phyloP scores from a whole-genome alignment of 345 rosid species.

The Tarenaya hassleriana region DNA sequence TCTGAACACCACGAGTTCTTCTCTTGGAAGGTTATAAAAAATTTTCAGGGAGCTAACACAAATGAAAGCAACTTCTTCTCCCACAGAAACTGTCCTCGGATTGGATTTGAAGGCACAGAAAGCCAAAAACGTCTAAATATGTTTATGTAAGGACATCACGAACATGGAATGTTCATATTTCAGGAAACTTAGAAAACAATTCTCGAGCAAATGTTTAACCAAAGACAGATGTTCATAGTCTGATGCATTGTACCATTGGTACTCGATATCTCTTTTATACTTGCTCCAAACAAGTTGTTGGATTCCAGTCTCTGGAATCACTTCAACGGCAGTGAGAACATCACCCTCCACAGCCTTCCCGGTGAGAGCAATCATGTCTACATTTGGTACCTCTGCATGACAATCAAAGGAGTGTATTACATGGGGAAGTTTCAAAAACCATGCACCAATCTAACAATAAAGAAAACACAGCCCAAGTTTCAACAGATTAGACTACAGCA shows the following conservation, averaged over 20 bases:
- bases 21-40: too few species aligned
- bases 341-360: constrained; percentile 93
- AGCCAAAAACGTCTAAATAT: neutral
- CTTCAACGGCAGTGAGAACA: constrained; percentile 84
- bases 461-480: neutral
- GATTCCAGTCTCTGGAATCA: constrained; percentile 68
- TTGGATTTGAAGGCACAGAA: constrained; percentile 7
- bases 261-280: constrained; percentile 69
- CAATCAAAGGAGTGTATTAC: constrained; percentile 10
- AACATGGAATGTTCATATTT: neutral
- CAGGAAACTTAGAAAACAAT: too few species aligned
- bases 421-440: constrained; percentile 9
- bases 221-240: constrained; percentile 12
- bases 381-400: constrained; percentile 57
- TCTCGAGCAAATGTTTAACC: too few species aligned
- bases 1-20: too few species aligned
- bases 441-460: neutral
- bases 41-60: neutral
- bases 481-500: neutral
- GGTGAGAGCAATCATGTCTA: constrained; percentile 83
- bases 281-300: constrained; percentile 87
- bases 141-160: constrained; percentile 7
- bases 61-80: constrained; percentile 9
- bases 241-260: constrained; percentile 56
- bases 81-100: too few species aligned